These are phyloP conservation scores for Botrytis aclada DNA, from an alignment of 2,329 filamentous ascomycete species.

Conservation along the genomic window DNA sequence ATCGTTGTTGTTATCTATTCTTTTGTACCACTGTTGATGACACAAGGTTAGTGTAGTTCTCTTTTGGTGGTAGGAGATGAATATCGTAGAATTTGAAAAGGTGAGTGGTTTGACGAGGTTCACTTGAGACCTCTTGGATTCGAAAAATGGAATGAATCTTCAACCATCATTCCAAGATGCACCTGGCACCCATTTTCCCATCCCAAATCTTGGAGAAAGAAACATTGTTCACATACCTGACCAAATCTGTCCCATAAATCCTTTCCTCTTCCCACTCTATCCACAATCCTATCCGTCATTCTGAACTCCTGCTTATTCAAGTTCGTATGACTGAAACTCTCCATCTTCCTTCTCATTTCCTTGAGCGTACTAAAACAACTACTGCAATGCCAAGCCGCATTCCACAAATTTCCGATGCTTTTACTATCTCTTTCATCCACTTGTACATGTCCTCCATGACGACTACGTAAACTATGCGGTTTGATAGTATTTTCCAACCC, in stretches of 20 bases:
- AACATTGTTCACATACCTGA: constrained; percentile 25
- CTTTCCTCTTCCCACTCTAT: constrained; percentile 42
- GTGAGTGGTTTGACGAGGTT: neutral
- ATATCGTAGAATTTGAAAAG: neutral
- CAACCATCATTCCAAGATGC: neutral
- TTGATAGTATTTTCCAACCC: constrained; percentile 40
- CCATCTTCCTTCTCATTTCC: constrained; percentile 44
- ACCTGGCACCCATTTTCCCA: neutral
- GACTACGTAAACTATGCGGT: constrained; percentile 35
- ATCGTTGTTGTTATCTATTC: constrained; percentile 42
- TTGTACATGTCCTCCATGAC: neutral
- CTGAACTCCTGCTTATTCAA: constrained; percentile 42
- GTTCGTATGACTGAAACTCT: constrained; percentile 43
- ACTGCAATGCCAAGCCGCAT: constrained; percentile 47
- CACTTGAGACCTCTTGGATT: neutral
- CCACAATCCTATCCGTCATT: constrained; percentile 41
- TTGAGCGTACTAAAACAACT: constrained; percentile 44
- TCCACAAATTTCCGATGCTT: constrained; percentile 38
- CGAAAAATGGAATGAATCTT: neutral
- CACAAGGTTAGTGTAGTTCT: neutral
- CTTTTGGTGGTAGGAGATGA: neutral
- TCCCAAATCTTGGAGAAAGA: neutral
- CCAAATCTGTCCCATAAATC: constrained; percentile 43
- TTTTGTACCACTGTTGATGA: constrained; percentile 33
- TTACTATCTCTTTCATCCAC: constrained; percentile 1